A percentile compares a stretch with the other conserved stretches of the same genome.
Conservation (phyloP, 768 basidiomycete genomes). For the Leccinum rimulosum region DNA sequence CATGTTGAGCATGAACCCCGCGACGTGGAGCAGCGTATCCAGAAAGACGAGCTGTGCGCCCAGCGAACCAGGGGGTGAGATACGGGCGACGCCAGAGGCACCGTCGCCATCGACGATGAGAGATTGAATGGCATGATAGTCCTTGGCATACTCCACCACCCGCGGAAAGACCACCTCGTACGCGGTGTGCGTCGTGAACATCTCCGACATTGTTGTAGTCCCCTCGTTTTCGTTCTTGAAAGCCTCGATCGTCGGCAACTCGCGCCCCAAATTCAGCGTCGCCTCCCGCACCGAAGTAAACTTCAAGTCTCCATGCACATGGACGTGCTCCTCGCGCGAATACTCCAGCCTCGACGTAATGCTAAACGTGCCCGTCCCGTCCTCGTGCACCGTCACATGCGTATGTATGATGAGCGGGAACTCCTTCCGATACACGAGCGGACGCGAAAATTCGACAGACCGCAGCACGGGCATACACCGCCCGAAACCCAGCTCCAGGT, state of each 20-base stretch:
- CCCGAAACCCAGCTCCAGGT: constrained; percentile 34
- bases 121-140: constrained; percentile 56
- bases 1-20: constrained; percentile 69
- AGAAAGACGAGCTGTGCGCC: constrained; percentile 55
- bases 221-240: constrained; percentile 25
- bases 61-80: constrained; percentile 43
- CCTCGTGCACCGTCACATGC: constrained; percentile 36
- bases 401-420: constrained; percentile 37
- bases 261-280: constrained; percentile 37
- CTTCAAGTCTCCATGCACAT: constrained; percentile 47
- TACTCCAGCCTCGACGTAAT: constrained; percentile 41
- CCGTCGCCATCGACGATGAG: constrained; percentile 48
- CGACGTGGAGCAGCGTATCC: constrained; percentile 65
- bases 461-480: constrained; percentile 37
- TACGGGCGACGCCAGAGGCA: constrained; percentile 50
- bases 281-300: constrained; percentile 34
- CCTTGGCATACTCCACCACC: constrained; percentile 58
- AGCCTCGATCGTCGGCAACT: constrained; percentile 33
- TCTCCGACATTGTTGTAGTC: constrained; percentile 32
- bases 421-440: constrained; percentile 46
- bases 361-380: constrained; percentile 41
- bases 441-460: constrained; percentile 47
- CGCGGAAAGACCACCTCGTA: constrained; percentile 71
- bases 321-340: constrained; percentile 35
- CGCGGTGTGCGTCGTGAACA: constrained; percentile 51